Evolutionary conservation across 257 asterid species (phyloP), one percentile per base, ranked within the genome.

Genomic region (Solanum ossicruentum): DNA sequence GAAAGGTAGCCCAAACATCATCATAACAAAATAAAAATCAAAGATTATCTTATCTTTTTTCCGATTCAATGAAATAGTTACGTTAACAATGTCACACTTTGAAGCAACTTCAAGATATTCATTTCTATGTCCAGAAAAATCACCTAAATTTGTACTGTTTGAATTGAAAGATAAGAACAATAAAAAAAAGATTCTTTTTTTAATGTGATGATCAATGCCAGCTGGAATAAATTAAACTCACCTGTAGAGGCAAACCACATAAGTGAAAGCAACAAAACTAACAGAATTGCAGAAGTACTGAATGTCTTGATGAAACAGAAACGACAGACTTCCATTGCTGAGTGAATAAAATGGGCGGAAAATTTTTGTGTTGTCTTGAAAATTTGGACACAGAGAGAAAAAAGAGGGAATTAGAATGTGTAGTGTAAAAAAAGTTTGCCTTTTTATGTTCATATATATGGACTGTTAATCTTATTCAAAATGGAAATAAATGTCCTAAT

Each of bases 171-270:
- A 70, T 70, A 70, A 39, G 13, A 39, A 70, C 17, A 18, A 67
- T 0, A 36, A 36, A 36, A 36, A 39, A 28, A 69, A 16, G 9
- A 36, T 17, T 17, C 2, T 0, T 17, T 36, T 39, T 69, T 56
- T 36, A 36, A 36, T 36, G 41, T 36, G 41, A 36, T 36, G 41
- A 4, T 36, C 41, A 36, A 36, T 36, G 41, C 5, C 41, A 36
- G 41, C 6, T 36, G 39, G 39, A 36, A 36, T 36, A 36, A 36
- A 36, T 36, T 3, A 36, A 36, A 36, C 39, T 36, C 67, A 86
- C 91, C 88, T 86, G 89, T 83, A 84, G 75, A 81, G 20, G 65
- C 45, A 73, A 75, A 55, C 83, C 83, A 54, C 70, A 87, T 65
- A 63, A 84, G 83, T 20, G 86, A 82, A 84, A 75, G 49, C 85